phyloP scores from a whole-genome alignment of 2,329 filamentous ascomycete species.

The Ceratocystiopsis sp. region DNA sequence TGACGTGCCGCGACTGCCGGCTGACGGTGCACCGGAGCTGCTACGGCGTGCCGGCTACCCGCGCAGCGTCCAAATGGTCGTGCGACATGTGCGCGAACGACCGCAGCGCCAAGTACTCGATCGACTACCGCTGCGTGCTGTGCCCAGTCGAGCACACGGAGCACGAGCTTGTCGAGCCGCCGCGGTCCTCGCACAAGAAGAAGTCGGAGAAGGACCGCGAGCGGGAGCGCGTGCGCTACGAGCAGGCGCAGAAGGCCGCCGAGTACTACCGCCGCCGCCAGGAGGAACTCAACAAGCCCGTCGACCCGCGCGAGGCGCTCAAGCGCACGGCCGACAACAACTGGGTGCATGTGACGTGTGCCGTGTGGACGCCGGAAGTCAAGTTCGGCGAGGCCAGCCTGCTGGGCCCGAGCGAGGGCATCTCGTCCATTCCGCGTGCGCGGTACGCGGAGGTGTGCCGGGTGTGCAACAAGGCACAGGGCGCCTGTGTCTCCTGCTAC shows the following conservation, averaged over 20 bases:
- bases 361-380: constrained; percentile 80
- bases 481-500: constrained; percentile 75
- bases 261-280: constrained; percentile 75
- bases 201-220: constrained; percentile 75
- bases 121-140: constrained; percentile 82
- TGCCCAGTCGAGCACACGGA: constrained; percentile 72
- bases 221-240: constrained; percentile 70
- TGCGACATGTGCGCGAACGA: constrained; percentile 96
- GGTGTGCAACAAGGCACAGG: constrained; percentile 53
- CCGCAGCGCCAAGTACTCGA: constrained; percentile 80
- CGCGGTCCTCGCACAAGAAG: constrained; percentile 75
- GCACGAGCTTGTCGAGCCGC: constrained; percentile 68
- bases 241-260: constrained; percentile 60
- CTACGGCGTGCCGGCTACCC: constrained; percentile 66
- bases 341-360: constrained; percentile 92
- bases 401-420: constrained; percentile 75
- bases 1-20: constrained; percentile 75
- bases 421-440: constrained; percentile 59
- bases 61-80: constrained; percentile 64
- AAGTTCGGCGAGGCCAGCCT: constrained; percentile 77
- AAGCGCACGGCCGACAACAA: constrained; percentile 95
- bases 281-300: constrained; percentile 65
- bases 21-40: constrained; percentile 83
- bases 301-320: constrained; percentile 72
- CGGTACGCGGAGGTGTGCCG: constrained; percentile 69